These are phyloP conservation scores for Trifolium repens DNA, from an alignment of 306 rosid species.

Conservation along the genomic window DNA sequence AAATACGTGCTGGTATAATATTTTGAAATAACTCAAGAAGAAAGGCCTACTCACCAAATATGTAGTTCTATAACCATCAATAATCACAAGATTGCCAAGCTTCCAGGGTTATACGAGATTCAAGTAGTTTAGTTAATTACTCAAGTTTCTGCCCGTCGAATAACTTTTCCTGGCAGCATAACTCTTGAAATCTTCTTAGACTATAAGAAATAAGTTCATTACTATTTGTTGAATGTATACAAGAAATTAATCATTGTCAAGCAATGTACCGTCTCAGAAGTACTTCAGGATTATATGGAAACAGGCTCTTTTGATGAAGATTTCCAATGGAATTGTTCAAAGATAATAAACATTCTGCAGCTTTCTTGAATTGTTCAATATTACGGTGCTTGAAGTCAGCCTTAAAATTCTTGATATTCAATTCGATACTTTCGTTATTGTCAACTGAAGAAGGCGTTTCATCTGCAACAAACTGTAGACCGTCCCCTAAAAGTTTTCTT, in stretches of 20 bases:
- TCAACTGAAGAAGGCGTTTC: slow-evolving; percentile 35
- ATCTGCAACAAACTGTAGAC: slow-evolving; percentile 36
- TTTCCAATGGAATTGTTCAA: slow-evolving; percentile 71
- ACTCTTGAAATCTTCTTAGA: slow-evolving; percentile 65
- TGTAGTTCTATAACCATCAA: slow-evolving; percentile 17
- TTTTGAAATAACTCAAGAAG: slow-evolving; percentile 12
- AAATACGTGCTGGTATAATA: neutral
- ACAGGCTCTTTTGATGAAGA: slow-evolving; percentile 78
- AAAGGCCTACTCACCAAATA: slow-evolving; percentile 31
- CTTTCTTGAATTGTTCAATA: slow-evolving; percentile 54
- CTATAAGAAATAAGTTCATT: slow-evolving; percentile 53
- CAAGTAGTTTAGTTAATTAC: slow-evolving; percentile 30
- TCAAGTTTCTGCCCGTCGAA: slow-evolving; percentile 11
- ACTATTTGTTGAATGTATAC: slow-evolving; percentile 6
- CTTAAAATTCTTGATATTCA: slow-evolving; percentile 35
- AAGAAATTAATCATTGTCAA: slow-evolving; percentile 34
- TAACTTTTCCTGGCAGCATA: slow-evolving; percentile 47
- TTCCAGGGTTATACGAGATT: slow-evolving; percentile 18
- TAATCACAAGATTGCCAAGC: slow-evolving; percentile 16
- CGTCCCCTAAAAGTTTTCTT: slow-evolving; percentile 55
- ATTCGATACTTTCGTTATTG: slow-evolving; percentile 33
- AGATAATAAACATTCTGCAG: slow-evolving; percentile 68
- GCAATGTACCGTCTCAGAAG: slow-evolving; percentile 68
- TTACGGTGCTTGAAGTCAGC: slow-evolving; percentile 40
- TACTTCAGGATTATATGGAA: slow-evolving; percentile 79